Percentiles rank a stretch among this genome's conserved stretches.
These are phyloP conservation scores for Odontarrhena argentea DNA, from an alignment of 345 rosid genomes.

Conservation along the genomic window DNA sequence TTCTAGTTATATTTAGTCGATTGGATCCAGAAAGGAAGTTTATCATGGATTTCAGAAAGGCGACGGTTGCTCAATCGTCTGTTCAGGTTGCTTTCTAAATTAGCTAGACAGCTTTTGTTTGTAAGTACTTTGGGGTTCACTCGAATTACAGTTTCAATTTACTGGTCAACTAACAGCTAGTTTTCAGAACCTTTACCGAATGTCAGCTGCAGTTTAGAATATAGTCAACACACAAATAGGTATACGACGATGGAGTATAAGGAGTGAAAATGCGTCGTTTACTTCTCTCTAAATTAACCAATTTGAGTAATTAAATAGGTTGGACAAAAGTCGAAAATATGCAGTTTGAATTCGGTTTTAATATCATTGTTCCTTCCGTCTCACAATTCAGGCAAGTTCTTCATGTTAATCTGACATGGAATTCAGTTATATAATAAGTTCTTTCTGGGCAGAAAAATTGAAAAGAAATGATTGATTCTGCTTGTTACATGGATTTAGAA, in stretches of 20 bases:
- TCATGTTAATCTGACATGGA: too few relatives aligned
- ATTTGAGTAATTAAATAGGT: conserved; percentile 3
- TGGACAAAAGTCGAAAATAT: conserved; percentile 1
- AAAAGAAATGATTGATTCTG: conserved; percentile 3
- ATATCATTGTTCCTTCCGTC: not conserved
- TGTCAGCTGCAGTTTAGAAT: conserved; percentile 23
- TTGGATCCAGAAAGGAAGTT: conserved; percentile 91
- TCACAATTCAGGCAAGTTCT: not conserved
- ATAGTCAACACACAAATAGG: conserved; percentile 14
- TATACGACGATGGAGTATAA: conserved; percentile 5
- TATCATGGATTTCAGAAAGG: conserved; percentile 95
- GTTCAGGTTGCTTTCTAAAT: conserved; percentile 68
- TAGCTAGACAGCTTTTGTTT: conserved; percentile 22
- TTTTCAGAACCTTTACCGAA: conserved; percentile 20
- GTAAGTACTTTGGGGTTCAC: conserved; percentile 9
- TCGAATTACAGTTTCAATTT: conserved; percentile 2
- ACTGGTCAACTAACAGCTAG: conserved; percentile 18
- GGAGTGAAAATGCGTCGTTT: conserved; percentile 5
- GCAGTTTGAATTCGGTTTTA: conserved; percentile 13
- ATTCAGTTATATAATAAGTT: not conserved
- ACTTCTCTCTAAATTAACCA: not conserved
- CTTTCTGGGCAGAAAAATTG: conserved; percentile 21
- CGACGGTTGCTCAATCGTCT: conserved; percentile 63
- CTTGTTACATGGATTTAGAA: conserved; percentile 22
- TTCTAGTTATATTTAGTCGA: conserved; percentile 88